These are phyloP conservation scores for Elsinoe australis DNA, from an alignment of 2,329 filamentous ascomycete species.

Conservation along the genomic window DNA sequence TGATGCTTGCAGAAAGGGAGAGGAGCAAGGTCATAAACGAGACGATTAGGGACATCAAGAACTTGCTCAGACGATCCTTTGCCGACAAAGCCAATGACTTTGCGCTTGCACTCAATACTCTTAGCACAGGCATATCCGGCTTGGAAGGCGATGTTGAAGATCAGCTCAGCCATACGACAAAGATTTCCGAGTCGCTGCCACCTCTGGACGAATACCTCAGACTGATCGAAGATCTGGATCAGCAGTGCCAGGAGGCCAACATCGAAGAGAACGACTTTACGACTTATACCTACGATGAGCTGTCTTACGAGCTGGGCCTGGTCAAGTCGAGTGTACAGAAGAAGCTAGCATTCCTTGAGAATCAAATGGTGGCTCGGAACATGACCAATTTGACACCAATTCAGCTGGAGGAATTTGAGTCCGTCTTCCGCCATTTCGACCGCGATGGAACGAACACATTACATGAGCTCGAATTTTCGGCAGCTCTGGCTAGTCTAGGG, in stretches of 20 bases:
- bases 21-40: conserved; percentile 94
- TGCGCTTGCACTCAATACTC: conserved; percentile 85
- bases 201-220: conserved; percentile 88
- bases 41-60: conserved; percentile 98
- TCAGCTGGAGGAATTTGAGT: conserved; percentile 96
- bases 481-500: conserved; percentile 86
- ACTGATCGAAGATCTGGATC: conserved; percentile 76
- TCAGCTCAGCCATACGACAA: conserved; percentile 78
- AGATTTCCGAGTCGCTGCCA: conserved; percentile 73
- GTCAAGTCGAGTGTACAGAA: conserved; percentile 90
- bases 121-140: conserved; percentile 91
- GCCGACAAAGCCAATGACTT: conserved; percentile 99
- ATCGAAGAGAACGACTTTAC: conserved; percentile 99
- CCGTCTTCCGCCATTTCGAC: conserved; percentile 96
- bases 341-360: conserved; percentile 93
- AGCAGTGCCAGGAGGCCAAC: conserved; percentile 89
- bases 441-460: conserved; percentile 84
- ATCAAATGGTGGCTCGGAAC: conserved; percentile 94
- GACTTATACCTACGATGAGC: conserved; percentile 96
- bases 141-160: conserved; percentile 95
- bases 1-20: conserved; percentile 78
- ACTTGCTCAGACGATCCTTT: conserved; percentile 82
- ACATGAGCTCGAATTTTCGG: conserved; percentile 90
- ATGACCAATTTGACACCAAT: conserved; percentile 99
- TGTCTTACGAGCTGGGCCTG: conserved; percentile 84